Evolutionary conservation across 352 stramenopile genomes (phyloP), one percentile per base, ranked within the genome.

Genomic region (Pythium dissimile): DNA sequence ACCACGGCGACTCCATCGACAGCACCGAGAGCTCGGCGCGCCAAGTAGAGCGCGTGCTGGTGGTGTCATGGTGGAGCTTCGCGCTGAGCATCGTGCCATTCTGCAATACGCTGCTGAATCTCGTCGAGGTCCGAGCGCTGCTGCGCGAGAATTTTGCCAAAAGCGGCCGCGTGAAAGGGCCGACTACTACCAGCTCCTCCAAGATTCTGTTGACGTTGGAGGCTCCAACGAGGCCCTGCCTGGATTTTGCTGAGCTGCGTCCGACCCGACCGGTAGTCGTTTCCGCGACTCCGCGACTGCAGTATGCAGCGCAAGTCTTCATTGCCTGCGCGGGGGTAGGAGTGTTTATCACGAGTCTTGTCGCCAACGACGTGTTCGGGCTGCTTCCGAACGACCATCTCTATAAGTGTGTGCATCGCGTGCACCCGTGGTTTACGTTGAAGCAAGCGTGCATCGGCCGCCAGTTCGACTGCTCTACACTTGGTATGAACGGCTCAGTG

Each of bases 11-110:
- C 43, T 47, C 42, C 24, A 47, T 61, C 20, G 42, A 53, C 28
- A 48, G 31, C n/a, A 47, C 54, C 5, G 54, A 54, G 43, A 61
- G 44, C 20, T 48, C 54, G 9, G 46, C 32, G 1, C 34, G 54
- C 2, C 45, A 55, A 35, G 45, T 62, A 12, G 55, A 63, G 28
- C 55, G 35, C 7, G 35, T 63, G 34, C 31, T 63, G 9, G 31
- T 63, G 15, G 15, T 63, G 15, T 63, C 45, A 20, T 27, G 31
- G 32, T 47, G 28, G 28, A 51, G n/a, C 37, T 63, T 51, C 30
- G 21, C 56, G 26, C 23, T 63, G 18, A 63, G 46, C 20, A 23
- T 63, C 3, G 28, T 51, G 4, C 55, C 55, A 9, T 63, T 63
- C 37, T 44, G 47, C 37, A 62, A 47, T n/a, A 49, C 54, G 24